phyloP scores from a whole-genome alignment of 495 filamentous ascomycete species.

The Penicillium manginii region DNA sequence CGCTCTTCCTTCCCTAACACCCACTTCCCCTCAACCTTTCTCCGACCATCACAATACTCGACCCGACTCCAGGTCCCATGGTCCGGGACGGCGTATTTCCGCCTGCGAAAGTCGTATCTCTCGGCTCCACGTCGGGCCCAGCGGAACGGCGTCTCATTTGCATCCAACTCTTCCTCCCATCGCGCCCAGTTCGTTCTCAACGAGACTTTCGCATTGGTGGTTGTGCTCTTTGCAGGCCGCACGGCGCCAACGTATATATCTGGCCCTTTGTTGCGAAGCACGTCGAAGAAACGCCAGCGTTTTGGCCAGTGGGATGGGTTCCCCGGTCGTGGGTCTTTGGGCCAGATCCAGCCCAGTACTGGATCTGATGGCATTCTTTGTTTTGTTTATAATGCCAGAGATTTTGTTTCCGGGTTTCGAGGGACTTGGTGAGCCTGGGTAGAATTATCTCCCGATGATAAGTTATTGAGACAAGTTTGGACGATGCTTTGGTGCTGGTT shows the following conservation, averaged over 20 bases:
- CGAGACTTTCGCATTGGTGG: background rate
- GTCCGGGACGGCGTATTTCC: slow-evolving; percentile 36
- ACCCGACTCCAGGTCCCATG: slow-evolving; percentile 34
- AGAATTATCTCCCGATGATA: background rate
- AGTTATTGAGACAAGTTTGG: background rate
- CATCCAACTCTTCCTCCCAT: slow-evolving; percentile 22
- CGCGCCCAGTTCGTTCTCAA: slow-evolving; percentile 26
- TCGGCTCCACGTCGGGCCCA: slow-evolving; percentile 22
- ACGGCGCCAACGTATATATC: slow-evolving; percentile 47
- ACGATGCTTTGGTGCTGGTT: background rate
- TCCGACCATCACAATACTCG: slow-evolving; percentile 28
- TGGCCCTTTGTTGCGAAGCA: slow-evolving; percentile 45
- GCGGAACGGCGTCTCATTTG: slow-evolving; percentile 12
- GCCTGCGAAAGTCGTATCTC: slow-evolving; percentile 35
- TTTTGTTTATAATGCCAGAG: background rate
- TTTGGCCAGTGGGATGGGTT: slow-evolving; percentile 38
- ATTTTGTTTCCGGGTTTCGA: too few relatives aligned
- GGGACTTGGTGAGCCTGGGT: too few relatives aligned
- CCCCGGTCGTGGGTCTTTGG: slow-evolving; percentile 44
- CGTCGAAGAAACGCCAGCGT: slow-evolving; percentile 39
- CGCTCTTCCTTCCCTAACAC: slow-evolving; percentile 11
- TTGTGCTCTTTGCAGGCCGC: background rate
- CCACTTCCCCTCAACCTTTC: slow-evolving; percentile 5
- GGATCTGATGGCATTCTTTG: slow-evolving; percentile 14
- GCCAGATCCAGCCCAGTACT: slow-evolving; percentile 41